Base-by-base conservation (phyloP, 495 filamentous ascomycete genomes). In the Aspergillus mulundensis region DNA sequence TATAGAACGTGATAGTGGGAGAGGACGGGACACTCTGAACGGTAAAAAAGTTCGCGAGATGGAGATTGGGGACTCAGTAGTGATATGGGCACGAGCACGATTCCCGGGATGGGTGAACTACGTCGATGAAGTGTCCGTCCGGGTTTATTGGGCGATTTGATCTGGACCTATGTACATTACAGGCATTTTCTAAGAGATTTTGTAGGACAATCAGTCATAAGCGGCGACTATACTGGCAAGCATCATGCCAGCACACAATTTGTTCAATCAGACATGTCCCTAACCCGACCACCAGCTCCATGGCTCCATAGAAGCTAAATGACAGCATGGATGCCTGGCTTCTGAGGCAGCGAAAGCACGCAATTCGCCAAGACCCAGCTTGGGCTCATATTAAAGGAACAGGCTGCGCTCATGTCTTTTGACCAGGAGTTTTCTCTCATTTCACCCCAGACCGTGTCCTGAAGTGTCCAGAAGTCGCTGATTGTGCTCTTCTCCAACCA, bases 61-160 rank as follows among this genome's bases (percentile, higher is more conserved):
- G 61, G 73, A 77, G 57, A 59, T 86, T 16, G 87, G 87, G 0
- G 86, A 91, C 67, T 74, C 82, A 14, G 71, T 90, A 36, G 82
- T 82, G 2, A 62, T 91, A 18, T 87, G 85, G 84, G 85, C 70
- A 5, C 77, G 81, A 51, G 77, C 84, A 0, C 73, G 84, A 49
- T 91, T 86, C 61, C 72, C 71, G 0, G 80, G 74, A 0, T 90
- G 87, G 87, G 25, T 28, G 0, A 89, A 89, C 53, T 52, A 74
- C 50, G 72, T 89, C 8, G 60, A 83, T 30, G 67, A 70, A 12
- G 75, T 83, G n/a, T 69, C 76, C 56, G 75, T 88, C 39, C 74
- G 81, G 45, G 76, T 88, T 18, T 87, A 81, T 57, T 88, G 82
- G 83, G 82, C 82, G 14, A 64, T 86, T 32, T 89, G 61, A 74